Conservation (phyloP, 345 rosid species). For the Eucalyptus cloeziana region DNA sequence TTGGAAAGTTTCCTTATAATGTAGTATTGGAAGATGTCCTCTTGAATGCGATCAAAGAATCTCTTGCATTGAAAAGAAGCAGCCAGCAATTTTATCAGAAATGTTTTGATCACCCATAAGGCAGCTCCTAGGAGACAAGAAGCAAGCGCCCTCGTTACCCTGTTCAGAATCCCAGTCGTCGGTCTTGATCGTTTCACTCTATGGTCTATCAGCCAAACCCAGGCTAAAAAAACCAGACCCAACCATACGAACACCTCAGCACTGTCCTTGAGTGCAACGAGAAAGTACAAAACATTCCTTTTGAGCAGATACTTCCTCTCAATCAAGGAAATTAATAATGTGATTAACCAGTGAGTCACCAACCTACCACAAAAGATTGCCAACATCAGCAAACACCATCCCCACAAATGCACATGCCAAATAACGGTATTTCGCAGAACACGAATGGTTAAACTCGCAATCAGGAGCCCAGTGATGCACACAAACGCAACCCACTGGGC, state of each 20-base stretch:
- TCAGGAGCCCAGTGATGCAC: no score
- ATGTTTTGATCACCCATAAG: constrained; percentile 41
- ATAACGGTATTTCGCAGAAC: no score
- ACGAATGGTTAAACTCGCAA: no score
- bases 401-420: no score
- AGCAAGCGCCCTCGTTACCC: constrained; percentile 33
- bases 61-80: constrained; percentile 35
- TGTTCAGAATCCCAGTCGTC: constrained; percentile 13
- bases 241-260: constrained; percentile 42
- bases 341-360: constrained; percentile 31
- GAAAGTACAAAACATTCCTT: constrained; percentile 50
- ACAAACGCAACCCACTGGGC: no score
- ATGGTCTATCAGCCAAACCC: constrained; percentile 34
- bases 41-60: constrained; percentile 59
- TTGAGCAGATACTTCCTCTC: constrained; percentile 39
- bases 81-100: constrained; percentile 34
- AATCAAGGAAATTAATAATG: constrained; percentile 28
- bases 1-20: constrained; percentile 42
- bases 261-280: constrained; percentile 33
- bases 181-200: constrained; percentile 25
- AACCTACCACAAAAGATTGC: constrained; percentile 46
- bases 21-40: constrained; percentile 47
- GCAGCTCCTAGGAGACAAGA: constrained; percentile 36
- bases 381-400: constrained; percentile 2
- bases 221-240: constrained; percentile 30